Base-by-base conservation (phyloP, 2,329 filamentous ascomycete genomes). In the Metarhizium guizhouense region DNA sequence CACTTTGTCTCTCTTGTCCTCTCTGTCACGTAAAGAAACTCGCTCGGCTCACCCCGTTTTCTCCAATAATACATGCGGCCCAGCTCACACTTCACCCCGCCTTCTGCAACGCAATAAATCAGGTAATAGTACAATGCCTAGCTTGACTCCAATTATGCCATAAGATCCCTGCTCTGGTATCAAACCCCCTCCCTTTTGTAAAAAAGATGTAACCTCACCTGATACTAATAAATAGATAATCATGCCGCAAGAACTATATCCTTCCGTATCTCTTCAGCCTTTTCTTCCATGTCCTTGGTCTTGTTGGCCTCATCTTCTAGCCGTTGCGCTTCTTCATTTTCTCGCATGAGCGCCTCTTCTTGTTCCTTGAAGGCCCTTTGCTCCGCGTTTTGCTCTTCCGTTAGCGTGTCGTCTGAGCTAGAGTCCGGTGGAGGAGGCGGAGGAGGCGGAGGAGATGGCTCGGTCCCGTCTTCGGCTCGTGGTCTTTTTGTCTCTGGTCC, bases 241-340 rank as follows among this genome's bases (percentile, higher is more conserved):
- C 48, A 61, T 6, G 58, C 56, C 25, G 57, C 59, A n/a, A 61
- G 60, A 11, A 53, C 49, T 16, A 61, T 60, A 14, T 65, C 61
- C 45, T 62, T 61, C 43, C 62, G 60, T 56, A 64, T 60, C 40
- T 56, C 59, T 52, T 61, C 58, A 52, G 58, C 56, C 34, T 56
- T 64, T 7, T 60, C 60, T 56, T 67, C 66, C 59, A 65, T 54
- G 48, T 54, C 58, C 56, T 65, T 67, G 5, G 61, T 65, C 54
- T 62, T 60, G 25, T 65, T 69, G 50, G 71, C 74, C 58, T 78
- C 76, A 52, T 79, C 78, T 54, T 78, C 77, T 25, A 79, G 67
- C 56, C 77, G 68, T 61, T 80, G 73, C 1, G 77, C 78, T 61
- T 81, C 79, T 61, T 81, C 79, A 58, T 81, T 79, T 67, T 81